Base-by-base conservation (phyloP, 768 basidiomycete species). In the Guyanaporus albipodus region DNA sequence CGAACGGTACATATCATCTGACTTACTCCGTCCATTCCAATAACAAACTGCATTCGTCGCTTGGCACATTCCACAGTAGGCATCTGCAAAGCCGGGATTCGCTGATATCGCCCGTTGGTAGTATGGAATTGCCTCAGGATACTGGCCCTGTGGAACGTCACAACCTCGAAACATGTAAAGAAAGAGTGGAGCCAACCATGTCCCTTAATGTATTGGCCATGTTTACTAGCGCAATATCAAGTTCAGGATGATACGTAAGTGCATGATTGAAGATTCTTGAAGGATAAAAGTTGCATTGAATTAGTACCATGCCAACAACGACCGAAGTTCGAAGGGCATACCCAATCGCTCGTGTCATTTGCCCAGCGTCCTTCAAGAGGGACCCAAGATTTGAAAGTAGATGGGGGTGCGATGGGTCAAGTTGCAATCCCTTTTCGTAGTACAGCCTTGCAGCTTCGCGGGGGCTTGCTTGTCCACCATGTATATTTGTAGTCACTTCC, bases 161-260 rank as follows among this genome's bases (percentile, higher is more conserved):
- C 29, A 28, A 12, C 14, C 19, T 10, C 10, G 9, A 33, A 34
- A 27, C 21, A 7, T 15, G 2, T 36, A 23, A 31, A 52, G 10
- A 15, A 34, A 32, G 9, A 5, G 27, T 4, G 17, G 19, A 26
- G 43, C 69, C 34, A 28, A 77, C 76, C 45, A 58, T 60, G 51
- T 78, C 76, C 54, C 76, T 77, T 54, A 78, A 56, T 0, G 74
- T 73, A 57, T 76, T 78, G 15, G 70, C 76, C 58, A 78, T 66
- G 44, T 78, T 78, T 14, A 75, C 74, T 9, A 78, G 62, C 4
- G 76, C 76, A 46, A 78, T 72, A 34, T 76, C 77, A 27, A 76
- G 72, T 50, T 73, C 70, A 6, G 75, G 75, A 42, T 76, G 72
- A 32, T 53, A 51, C 31, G 63, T 42, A 14, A 76, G 52, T 2